Base-by-base conservation (phyloP, 495 filamentous ascomycete genomes). In the Penicillium fimorum region DNA sequence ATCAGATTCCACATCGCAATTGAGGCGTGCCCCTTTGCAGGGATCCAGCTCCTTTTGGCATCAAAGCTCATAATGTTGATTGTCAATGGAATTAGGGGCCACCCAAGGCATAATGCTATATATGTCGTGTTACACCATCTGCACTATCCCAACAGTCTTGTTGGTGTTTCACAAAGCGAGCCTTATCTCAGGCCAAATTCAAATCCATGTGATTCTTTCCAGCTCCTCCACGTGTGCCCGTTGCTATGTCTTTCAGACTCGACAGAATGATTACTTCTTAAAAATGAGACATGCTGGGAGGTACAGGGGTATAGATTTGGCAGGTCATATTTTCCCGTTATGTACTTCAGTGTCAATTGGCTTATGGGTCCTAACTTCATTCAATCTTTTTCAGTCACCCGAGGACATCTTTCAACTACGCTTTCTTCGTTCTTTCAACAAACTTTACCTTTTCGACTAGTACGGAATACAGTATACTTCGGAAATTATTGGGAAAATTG, bases 141-240 rank as follows among this genome's bases (percentile, higher is more conserved):
- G 24, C n/a, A 11, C 27, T 18, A 10, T 10, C 29, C 32, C n/a
- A 11, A 47, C 20, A 33, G 17, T 47, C 10, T 33, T 32, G 17
- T 29, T 15, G 12, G 20, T 46, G 43, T 47, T 20, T 20, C 45
- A 47, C 45, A 47, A 32, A n/a, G 18, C 29, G 17, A 47, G 30
- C 9, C 11, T 12, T 33, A 47, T 18, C 29, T 18, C 11, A n/a
- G 45, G n/a, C 29, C 29, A 47, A 32, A 10, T 32, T 12, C n/a
- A 47, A 30, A 47, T 47, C 9, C 10, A 32, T 18, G 17, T 47
- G 45, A 13, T 20, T 8, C 29, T 32, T 29, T 18, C 45, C 45
- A 32, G 45, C 32, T 22, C 27, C 25, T 47, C 45, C 45, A 47
- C 45, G 45, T 47, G 27, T 47, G 32, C 2, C 45, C 27, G 27